Base-by-base conservation (phyloP, 129 eudicot species). In the Tanacetum coccineum region DNA sequence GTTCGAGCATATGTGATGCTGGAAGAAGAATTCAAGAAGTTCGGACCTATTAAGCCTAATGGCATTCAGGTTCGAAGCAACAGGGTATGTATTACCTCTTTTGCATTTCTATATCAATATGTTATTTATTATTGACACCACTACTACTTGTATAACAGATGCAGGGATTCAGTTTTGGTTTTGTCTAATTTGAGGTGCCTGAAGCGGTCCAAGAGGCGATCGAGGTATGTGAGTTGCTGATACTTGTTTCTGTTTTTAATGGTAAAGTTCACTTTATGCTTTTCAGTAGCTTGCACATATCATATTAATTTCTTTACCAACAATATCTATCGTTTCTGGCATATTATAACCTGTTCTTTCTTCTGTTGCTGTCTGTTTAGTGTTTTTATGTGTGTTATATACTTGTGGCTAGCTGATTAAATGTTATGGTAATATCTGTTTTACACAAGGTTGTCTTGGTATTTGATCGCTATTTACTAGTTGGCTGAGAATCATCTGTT, bases 11-110 rank as follows among this genome's bases (percentile, higher is more conserved):
- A 71, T 60, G 74, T 80, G 10, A 28, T 74, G 52, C 71, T 93
- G 42, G 92, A 85, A 73, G 91, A 88, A 18, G 86, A 76, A 30
- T 93, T 88, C 55, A 86, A 82, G 74, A 82, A 71, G 63, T 93
- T 88, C 86, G 98, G 98, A 57, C 68, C 86, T 19, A 93, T 93
- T 19, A 93, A 86, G n/a, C n/a, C n/a, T n/a, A n/a, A n/a, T n/a
- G n/a, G n/a, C n/a, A n/a, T n/a, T n/a, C n/a, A n/a, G n/a, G 87
- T 93, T 59, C 70, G 96, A 71, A 82, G 78, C 80, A 84, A 80
- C 56, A 86, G 78, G 77, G 98, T 89, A 84, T 63, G 80, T 74
- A 26, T 52, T 42, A 36, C 52, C 59, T 68, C 48, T 42, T 48
- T 39, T 25, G 26, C 17, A 61, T 9, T 42, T 71, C 26, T 60